These are phyloP conservation scores for Mycena pura DNA, from an alignment of 768 basidiomycete genomes.

Conservation along the genomic window DNA sequence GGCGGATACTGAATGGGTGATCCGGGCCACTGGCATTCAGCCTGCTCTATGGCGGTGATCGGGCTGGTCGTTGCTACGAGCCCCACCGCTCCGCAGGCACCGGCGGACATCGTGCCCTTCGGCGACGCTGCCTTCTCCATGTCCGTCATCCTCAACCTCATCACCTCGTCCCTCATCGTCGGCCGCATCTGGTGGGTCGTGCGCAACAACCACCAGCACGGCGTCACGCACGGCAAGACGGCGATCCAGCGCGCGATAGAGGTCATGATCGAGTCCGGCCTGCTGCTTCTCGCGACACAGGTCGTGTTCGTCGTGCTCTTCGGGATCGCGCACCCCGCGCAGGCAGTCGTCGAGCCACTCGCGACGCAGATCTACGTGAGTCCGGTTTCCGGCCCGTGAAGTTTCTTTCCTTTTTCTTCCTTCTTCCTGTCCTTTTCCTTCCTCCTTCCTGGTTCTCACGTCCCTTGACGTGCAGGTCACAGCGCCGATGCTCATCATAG, in stretches of 20 bases:
- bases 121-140: constrained; percentile 42
- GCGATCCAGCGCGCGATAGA: constrained; percentile 32
- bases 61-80: constrained; percentile 33
- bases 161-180: constrained; percentile 48
- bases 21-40: too few species aligned
- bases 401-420: not conserved
- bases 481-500: constrained; percentile 19
- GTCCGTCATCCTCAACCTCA: constrained; percentile 47
- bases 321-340: constrained; percentile 38
- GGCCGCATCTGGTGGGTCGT: constrained; percentile 43
- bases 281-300: constrained; percentile 45
- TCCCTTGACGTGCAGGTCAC: too few species aligned
- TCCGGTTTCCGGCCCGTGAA: too few species aligned
- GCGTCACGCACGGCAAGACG: constrained; percentile 2
- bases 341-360: constrained; percentile 41
- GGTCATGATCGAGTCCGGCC: constrained; percentile 47
- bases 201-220: constrained; percentile 5
- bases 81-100: constrained; percentile 39
- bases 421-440: not conserved
- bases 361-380: constrained; percentile 47
- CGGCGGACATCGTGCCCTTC: constrained; percentile 39
- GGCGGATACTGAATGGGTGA: not conserved
- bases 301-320: constrained; percentile 47
- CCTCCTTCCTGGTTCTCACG: too few species aligned
- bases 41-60: constrained; percentile 36